Base-by-base conservation (phyloP, 225 moss, liverwort and hornwort genomes). In the Straminergon stramineum region DNA sequence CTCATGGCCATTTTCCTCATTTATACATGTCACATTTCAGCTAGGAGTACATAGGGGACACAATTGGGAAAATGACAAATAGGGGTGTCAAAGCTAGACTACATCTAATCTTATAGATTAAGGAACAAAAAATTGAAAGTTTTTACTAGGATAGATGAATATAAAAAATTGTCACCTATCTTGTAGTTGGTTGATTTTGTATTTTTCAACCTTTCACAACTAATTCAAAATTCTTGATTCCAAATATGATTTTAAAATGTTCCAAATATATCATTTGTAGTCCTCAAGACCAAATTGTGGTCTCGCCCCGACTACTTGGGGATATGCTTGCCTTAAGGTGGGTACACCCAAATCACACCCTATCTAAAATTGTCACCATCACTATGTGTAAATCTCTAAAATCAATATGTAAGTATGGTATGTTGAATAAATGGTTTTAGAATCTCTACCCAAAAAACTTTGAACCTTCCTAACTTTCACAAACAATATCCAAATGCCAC, bases 61-160 rank as follows among this genome's bases (percentile, higher is more conserved):
- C 14, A 15, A 71, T 41, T 39, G n/a, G 10, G 1, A 39, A 69
- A 69, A 39, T n/a, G 23, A 39, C 2, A 8, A 13, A n/a, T 15
- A 12, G 9, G 4, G 7, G 6, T 4, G 21, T 0, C 0, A 11
- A n/a, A 4, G 4, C 9, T 20, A 37, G 11, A 5, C 20, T 4
- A 37, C 37, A 37, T 37, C 21, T 37, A 0, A 15, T 22, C 22
- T 7, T n/a, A 22, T 13, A 69, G 13, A 69, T 2, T 22, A 69
- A n/a, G 4, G 13, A 6, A 2, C 5, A 34, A 69, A 11, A n/a
- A 22, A 21, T n/a, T 6, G 7, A n/a, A 21, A n/a, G 21, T 68
- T 37, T n/a, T n/a, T 0, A 22, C 7, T 3, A 0, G 3, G 11
- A 11, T 20, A 6, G 21, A 21, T 37, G 68, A 20, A 68, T 11